Evolutionary conservation across 805 yeast species (phyloP).

Genomic region (Lipomyces oligophaga): DNA sequence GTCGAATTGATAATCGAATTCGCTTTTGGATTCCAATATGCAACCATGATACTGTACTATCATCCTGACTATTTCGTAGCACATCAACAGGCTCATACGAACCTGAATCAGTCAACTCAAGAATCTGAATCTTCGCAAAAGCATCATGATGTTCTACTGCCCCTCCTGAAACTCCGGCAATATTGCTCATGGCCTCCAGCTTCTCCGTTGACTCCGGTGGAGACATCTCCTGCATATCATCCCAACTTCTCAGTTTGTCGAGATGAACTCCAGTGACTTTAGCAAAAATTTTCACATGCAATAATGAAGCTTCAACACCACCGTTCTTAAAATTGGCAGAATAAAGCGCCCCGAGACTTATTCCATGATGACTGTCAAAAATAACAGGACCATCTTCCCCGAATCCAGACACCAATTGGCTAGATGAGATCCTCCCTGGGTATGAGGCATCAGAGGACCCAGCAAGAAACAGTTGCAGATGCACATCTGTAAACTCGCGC

Average conservation of each 20-base stretch:
- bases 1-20: constrained; percentile 17
- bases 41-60: constrained; percentile 12
- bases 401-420: constrained; percentile 17
- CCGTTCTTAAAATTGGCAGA: background rate
- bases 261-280: constrained; percentile 21
- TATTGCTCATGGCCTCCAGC: background rate
- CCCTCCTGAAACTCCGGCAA: background rate
- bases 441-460: constrained; percentile 5
- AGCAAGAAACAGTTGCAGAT: constrained; percentile 20
- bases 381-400: constrained; percentile 24
- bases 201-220: background rate
- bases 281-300: constrained; percentile 24
- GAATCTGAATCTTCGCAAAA: constrained; percentile 22
- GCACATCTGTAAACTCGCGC: constrained; percentile 30
- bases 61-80: constrained; percentile 10
- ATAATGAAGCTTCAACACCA: constrained; percentile 1
- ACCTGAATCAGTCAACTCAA: constrained; percentile 22
- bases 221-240: constrained; percentile 27
- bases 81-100: constrained; percentile 24
- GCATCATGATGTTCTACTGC: constrained; percentile 18
- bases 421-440: constrained; percentile 25
- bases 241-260: constrained; percentile 31
- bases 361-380: constrained; percentile 18
- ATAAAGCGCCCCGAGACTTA: constrained; percentile 6
- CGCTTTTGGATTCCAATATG: constrained; percentile 27